Conservation (phyloP, 305 asterid genomes). For the Caryopteris hybrid region DNA sequence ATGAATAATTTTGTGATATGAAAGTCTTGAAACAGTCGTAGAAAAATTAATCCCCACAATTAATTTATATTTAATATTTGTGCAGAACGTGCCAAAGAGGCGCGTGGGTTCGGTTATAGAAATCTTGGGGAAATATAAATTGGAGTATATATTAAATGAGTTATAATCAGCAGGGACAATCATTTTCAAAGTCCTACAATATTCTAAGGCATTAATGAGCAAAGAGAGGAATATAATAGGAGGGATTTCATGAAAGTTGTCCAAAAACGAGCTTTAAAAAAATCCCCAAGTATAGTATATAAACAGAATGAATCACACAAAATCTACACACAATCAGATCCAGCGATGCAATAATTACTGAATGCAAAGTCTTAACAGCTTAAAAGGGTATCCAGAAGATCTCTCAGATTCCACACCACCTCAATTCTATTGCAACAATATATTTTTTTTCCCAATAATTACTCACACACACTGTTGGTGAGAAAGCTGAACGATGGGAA, state of each 20-base stretch:
- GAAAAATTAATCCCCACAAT: too few species aligned
- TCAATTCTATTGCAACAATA: too few species aligned
- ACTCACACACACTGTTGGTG: too few species aligned
- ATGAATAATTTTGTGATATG: too few species aligned
- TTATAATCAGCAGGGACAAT: constrained; percentile 46
- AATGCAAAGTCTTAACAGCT: constrained; percentile 47
- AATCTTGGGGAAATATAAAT: constrained; percentile 17
- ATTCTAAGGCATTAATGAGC: constrained; percentile 12
- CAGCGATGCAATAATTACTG: constrained; percentile 84
- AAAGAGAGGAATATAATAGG: constrained; percentile 21
- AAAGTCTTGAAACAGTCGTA: too few species aligned
- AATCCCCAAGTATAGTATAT: constrained; percentile 31
- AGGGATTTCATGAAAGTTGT: constrained; percentile 33
- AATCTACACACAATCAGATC: constrained; percentile 74
- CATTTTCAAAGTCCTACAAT: constrained; percentile 33
- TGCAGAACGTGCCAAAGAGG: constrained; percentile 16
- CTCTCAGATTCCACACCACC: too few species aligned
- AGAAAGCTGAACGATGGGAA: constrained; percentile 79
- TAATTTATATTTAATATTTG: too few species aligned
- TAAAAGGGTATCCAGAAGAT: too few species aligned
- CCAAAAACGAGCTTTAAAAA: constrained; percentile 24
- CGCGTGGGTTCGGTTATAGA: constrained; percentile 39
- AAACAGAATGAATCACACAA: constrained; percentile 45
- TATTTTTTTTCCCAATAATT: too few species aligned
- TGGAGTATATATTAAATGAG: constrained; percentile 24